Evolutionary conservation across 2,329 filamentous ascomycete species (phyloP).

Genomic region (Aspergillus bombycis): DNA sequence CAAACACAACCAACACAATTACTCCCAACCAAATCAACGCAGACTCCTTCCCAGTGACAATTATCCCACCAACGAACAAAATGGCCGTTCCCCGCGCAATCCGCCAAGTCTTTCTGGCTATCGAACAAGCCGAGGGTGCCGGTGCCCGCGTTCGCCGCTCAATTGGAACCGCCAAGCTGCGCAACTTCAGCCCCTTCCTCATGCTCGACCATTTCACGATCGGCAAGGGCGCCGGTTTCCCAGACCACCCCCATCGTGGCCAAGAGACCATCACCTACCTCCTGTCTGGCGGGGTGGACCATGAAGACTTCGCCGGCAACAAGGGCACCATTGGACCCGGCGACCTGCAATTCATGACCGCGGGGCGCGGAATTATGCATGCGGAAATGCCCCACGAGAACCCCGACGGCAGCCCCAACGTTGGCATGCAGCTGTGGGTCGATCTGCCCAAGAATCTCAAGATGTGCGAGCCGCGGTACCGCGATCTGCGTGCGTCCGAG

Average conservation of each 20-base stretch:
- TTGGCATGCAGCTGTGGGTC: constrained; percentile 94
- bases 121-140: constrained; percentile 84
- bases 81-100: constrained; percentile 76
- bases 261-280: constrained; percentile 92
- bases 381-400: constrained; percentile 91
- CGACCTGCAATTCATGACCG: constrained; percentile 98
- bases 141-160: constrained; percentile 85
- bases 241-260: constrained; percentile 81
- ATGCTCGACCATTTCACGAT: constrained; percentile 95
- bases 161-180: constrained; percentile 79
- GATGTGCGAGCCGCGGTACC: constrained; percentile 86
- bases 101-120: constrained; percentile 78
- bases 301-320: constrained; percentile 90
- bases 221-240: constrained; percentile 80
- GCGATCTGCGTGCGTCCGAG: constrained; percentile 77
- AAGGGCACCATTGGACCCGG: constrained; percentile 80
- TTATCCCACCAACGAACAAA: constrained; percentile 44
- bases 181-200: constrained; percentile 88
- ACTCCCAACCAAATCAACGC: constrained; percentile 8
- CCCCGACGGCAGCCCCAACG: constrained; percentile 72
- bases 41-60: constrained; percentile 8
- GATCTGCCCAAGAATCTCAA: constrained; percentile 83
- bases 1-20: constrained; percentile 13
- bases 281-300: constrained; percentile 81
- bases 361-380: constrained; percentile 87